Evolutionary conservation across 2,329 filamentous ascomycete genomes (phyloP), one percentile per base, ranked within the genome.

Genomic region (Penicillium expansum): DNA sequence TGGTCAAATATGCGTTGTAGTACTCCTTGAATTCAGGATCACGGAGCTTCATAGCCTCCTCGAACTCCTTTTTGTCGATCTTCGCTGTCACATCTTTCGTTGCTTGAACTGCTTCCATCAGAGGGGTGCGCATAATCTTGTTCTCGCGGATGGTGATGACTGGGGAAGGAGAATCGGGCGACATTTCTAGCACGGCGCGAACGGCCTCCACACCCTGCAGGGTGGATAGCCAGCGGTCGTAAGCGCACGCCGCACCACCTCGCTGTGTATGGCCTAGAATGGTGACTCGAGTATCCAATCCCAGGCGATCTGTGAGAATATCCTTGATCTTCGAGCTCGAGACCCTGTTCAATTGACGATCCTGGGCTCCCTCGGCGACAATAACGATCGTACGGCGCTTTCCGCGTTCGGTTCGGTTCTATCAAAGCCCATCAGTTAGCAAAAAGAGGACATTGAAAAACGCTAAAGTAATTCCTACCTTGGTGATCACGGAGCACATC

Each of bases 381-480:
- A 99, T 96, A 68, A 99, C 93, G 67, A 97, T 97, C 1, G 94
- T 97, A 81, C 96, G 95, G 68, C 94, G 86, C 83, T 97, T 99
- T 70, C 94, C 94, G 70, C 91, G 83, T 60, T 75, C 70, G 24
- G 83, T 81, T 63, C 94, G 88, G 77, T 97, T 94, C 87, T 94
- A 71, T 38, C 9, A 10, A 20, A 2, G 1, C 4, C 5, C 8
- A 5, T 8, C 22, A 16, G 37, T 54, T 22, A 47, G 30, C 35
- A 29, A 20, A 33, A 16, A n/a, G 4, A 24, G 3, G n/a, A 37
- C 7, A n/a, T n/a, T 16, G 18, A 27, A 66, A 79, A 68, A 69
- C 4, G 10, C 18, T 24, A 2, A 9, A 22, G 8, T 13, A 16
- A 32, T 16, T 24, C 33, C 29, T 8, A 90, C 88, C 75, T 88